phyloP scores from a whole-genome alignment of 768 basidiomycete genomes.

The Lactarius hengduanensis region DNA sequence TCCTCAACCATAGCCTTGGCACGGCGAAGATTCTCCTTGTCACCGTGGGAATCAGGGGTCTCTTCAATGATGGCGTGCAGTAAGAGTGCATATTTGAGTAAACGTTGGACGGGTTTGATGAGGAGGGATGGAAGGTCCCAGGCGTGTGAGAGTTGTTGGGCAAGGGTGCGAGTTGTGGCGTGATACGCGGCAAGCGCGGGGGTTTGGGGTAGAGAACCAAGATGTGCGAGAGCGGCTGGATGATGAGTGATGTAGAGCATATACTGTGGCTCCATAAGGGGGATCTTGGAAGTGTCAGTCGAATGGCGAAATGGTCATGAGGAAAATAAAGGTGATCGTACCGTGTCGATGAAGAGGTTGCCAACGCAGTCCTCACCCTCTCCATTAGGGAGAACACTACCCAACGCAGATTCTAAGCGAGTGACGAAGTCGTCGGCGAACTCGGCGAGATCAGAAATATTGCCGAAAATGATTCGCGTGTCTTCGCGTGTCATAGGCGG shows the following conservation, averaged over 20 bases:
- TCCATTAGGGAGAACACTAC: constrained; percentile 59
- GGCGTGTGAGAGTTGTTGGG: constrained; percentile 73
- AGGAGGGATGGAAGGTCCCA: constrained; percentile 93
- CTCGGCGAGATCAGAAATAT: constrained; percentile 69
- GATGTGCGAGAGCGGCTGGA: constrained; percentile 67
- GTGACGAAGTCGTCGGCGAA: constrained; percentile 69
- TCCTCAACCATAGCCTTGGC: constrained; percentile 66
- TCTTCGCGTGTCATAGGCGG: constrained; percentile 74
- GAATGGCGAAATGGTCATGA: constrained; percentile 10
- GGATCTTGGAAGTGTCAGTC: constrained; percentile 46
- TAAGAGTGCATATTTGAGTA: constrained; percentile 91
- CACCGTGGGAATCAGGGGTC: constrained; percentile 66
- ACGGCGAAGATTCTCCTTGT: constrained; percentile 54
- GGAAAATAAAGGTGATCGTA: constrained; percentile 36
- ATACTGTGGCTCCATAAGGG: constrained; percentile 68
- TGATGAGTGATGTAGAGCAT: constrained; percentile 81
- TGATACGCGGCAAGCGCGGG: constrained; percentile 66
- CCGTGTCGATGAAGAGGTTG: constrained; percentile 63
- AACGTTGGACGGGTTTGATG: constrained; percentile 95
- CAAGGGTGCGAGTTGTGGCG: constrained; percentile 59
- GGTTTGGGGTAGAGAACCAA: constrained; percentile 50
- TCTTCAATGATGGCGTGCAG: constrained; percentile 73
- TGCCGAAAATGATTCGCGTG: constrained; percentile 69
- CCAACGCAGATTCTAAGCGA: constrained; percentile 63
- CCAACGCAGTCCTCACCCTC: constrained; percentile 70